Evolutionary conservation across 441 rosid species (phyloP), one percentile per base, ranked within the genome.

Genomic region (Capsella rubella): DNA sequence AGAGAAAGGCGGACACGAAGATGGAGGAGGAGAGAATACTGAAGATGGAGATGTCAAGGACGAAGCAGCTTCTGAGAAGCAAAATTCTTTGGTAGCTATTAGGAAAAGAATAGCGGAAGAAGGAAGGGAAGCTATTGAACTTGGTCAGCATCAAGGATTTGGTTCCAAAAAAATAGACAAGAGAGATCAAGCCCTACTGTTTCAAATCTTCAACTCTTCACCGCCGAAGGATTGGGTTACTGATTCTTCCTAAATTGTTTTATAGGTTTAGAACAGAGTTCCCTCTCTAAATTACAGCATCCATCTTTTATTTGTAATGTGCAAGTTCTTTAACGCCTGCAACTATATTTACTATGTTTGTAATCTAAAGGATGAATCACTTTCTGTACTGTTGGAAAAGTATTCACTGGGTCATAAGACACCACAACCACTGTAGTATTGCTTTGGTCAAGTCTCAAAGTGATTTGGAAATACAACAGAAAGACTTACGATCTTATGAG

Each of bases 121-220:
- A 69, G 92, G 87, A 63, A 77, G 60, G 42, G 86, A 83, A 79
- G 84, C 85, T 31, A 74, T 82, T 51, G 82, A 73, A 56, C 77
- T 80, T 43, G 85, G 90, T 66, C 69, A 79, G 11, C 72, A 53
- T 45, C 79, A 67, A 73, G 72, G 81, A n/a, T 75, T 58, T 35
- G 62, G 73, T 64, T 62, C 72, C 8, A 85, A 74, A 68, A 82
- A 69, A 77, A 75, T 53, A 49, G 62, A 74, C 39, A 81, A 76
- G 81, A 81, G 71, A 69, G 85, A 88, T 74, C 82, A 75, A 61
- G 71, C 67, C 6, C 75, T 88, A 39, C 84, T 85, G 28, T 73
- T 46, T 56, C 81, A 65, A 61, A 80, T 90, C 69, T 88, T 87
- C 57, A 51, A 72, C 50, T 79, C 89, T 71, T 76, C 91, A 6